These are phyloP conservation scores for Setaria viridis DNA, from an alignment of 202 grass and related monocot genomes.

Conservation along the genomic window DNA sequence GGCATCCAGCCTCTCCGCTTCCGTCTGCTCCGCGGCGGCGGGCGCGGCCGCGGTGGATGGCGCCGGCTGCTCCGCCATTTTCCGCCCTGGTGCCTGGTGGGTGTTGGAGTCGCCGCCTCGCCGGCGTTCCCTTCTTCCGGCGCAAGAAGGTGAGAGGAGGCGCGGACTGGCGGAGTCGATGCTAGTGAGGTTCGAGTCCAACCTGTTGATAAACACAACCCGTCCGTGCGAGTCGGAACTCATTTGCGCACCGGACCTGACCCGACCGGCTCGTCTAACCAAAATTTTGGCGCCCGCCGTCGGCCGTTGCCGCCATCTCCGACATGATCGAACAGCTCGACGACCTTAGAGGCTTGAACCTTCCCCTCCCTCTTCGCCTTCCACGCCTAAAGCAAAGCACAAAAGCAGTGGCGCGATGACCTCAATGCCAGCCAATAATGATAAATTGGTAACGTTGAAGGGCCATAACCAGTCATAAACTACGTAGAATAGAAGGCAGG, in stretches of 20 bases:
- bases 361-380: too few species aligned
- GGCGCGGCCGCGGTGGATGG: constrained; percentile 13
- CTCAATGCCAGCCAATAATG: too few species aligned
- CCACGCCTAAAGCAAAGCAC: too few species aligned
- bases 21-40: constrained; percentile 47
- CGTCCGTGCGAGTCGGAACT: neutral
- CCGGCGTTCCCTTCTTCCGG: constrained; percentile 46
- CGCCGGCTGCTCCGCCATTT: constrained; percentile 63
- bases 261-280: too few species aligned
- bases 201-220: neutral
- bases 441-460: too few species aligned
- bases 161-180: neutral
- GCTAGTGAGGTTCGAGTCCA: neutral
- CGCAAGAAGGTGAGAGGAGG: constrained; percentile 31
- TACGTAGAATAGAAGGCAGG: too few species aligned
- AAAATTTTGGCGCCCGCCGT: too few species aligned
- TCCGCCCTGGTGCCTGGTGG: neutral
- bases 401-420: too few species aligned
- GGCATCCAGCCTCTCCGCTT: constrained; percentile 72
- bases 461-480: too few species aligned
- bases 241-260: neutral
- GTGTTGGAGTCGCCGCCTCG: constrained; percentile 38
- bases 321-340: too few species aligned
- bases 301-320: too few species aligned
- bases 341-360: too few species aligned